Evolutionary conservation across 331 rosid genomes (phyloP), one percentile per base, ranked within the genome.

Genomic region (Ulmus americana): DNA sequence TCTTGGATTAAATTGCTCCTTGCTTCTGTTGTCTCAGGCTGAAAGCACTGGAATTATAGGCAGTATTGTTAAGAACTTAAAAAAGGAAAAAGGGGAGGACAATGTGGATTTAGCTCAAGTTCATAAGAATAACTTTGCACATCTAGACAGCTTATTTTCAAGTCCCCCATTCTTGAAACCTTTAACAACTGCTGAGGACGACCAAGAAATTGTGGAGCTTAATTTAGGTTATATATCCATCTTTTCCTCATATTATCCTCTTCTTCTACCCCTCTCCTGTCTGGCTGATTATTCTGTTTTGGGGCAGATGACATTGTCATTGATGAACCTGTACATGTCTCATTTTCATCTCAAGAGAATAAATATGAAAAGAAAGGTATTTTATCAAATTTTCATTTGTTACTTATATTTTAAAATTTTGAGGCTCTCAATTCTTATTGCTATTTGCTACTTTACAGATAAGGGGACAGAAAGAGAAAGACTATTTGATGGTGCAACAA

Each of bases 151-250:
- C 71, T 64, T 85, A 55, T 91, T 83, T 81, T 84, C 95, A 65
- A 66, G 41, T 77, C 97, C 96, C 59, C 97, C 92, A 8, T 91
- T 88, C 82, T 78, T 86, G 67, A 91, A 86, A 80, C 74, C 91
- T 68, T 78, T 80, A 49, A 47, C 71, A 13, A 75, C 43, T 39
- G 48, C 38, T 16, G 42, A 78, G 47, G 82, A 50, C 66, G 76
- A 35, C 59, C 79, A 51, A 69, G 85, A 70, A 55, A 60, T 52
- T 20, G 7, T 78, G 66, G 76, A 82, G 59, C 80, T 86, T 70
- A 70, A 84, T 74, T 61, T 88, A 88, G 97, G 96, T 91, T 51
- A 50, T 61, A 8, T 45, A 43, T 61, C 45, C 63, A 35, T 76
- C 69, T 56, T 9, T 57, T 45, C 14, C 73, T 55, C 69, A 61